Percentiles rank a stretch among this genome's conserved stretches.
Evolutionary conservation across 2,329 filamentous ascomycete species (phyloP).

Genomic region (Chrysoporthe puriensis): DNA sequence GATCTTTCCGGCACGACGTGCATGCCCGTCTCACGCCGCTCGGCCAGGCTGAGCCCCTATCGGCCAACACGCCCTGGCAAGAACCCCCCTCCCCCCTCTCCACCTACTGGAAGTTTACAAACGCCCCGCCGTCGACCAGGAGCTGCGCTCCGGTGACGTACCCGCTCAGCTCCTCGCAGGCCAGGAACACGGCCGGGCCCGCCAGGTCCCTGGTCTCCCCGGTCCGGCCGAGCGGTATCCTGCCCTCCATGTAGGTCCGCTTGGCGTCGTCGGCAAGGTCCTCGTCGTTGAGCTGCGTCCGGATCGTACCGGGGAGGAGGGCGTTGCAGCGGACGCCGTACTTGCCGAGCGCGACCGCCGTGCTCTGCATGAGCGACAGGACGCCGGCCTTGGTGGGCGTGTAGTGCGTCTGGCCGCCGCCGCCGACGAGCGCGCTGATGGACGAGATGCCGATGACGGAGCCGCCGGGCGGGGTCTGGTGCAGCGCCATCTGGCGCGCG

Average conservation of each 20-base stretch:
- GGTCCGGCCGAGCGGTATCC: slow-evolving; percentile 79
- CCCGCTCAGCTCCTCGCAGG: slow-evolving; percentile 74
- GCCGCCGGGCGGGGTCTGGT: slow-evolving; percentile 68
- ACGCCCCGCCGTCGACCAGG: slow-evolving; percentile 84
- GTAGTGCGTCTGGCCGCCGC: slow-evolving; percentile 80
- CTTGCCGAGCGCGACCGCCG: slow-evolving; percentile 76
- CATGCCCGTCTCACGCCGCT: too few relatives aligned
- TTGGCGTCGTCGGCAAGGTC: slow-evolving; percentile 77
- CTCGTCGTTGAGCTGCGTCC: slow-evolving; percentile 82
- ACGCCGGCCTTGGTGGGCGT: slow-evolving; percentile 88
- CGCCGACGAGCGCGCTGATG: slow-evolving; percentile 77
- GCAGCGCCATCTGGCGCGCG: slow-evolving; percentile 75
- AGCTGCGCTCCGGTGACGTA: slow-evolving; percentile 85
- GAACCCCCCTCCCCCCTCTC: not conserved
- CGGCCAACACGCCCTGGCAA: not conserved
- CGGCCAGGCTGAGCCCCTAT: too few relatives aligned
- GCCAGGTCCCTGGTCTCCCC: slow-evolving; percentile 75
- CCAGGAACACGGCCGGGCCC: slow-evolving; percentile 84
- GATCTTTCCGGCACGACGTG: too few relatives aligned
- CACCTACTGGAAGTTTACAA: slow-evolving; percentile 80
- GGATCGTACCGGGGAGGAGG: slow-evolving; percentile 79
- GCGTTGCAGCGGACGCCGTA: slow-evolving; percentile 83
- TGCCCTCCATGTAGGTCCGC: slow-evolving; percentile 75
- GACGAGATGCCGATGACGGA: slow-evolving; percentile 78
- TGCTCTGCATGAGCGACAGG: slow-evolving; percentile 79